These are phyloP conservation scores for Bruguiera sexangula DNA, from an alignment of 345 rosid species.

Conservation along the genomic window DNA sequence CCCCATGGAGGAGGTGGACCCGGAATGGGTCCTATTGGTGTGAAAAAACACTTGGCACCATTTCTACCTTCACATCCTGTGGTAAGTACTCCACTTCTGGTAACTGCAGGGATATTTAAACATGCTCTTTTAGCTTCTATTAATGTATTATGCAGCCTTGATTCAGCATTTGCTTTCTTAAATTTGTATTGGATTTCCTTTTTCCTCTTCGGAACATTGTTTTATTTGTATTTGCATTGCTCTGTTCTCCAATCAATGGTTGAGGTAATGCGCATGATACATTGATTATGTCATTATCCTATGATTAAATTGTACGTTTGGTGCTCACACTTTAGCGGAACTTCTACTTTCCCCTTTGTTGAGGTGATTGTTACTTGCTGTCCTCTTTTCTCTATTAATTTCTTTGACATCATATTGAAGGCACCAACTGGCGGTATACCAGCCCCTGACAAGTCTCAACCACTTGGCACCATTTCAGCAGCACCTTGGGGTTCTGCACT, in stretches of 20 bases:
- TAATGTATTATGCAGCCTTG: not conserved
- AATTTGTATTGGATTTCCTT: constrained; percentile 3
- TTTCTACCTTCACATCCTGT: constrained; percentile 97
- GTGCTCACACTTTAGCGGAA: not conserved
- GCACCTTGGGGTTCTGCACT: constrained; percentile 99
- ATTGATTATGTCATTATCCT: not conserved
- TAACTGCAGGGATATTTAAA: not conserved
- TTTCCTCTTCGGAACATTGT: not conserved
- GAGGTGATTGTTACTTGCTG: constrained; percentile 16
- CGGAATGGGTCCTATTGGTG: constrained; percentile 99
- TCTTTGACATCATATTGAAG: constrained; percentile 29
- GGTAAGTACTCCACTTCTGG: constrained; percentile 41
- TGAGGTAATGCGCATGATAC: not conserved
- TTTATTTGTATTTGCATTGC: not conserved
- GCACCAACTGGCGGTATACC: constrained; percentile 85
- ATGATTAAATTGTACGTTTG: not conserved
- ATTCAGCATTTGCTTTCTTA: not conserved
- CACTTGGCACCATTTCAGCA: constrained; percentile 88
- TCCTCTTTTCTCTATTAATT: not conserved
- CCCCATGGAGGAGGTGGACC: constrained; percentile 99
- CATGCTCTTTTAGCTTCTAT: constrained; percentile 2
- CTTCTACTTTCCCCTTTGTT: not conserved
- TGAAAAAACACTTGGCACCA: constrained; percentile 94
- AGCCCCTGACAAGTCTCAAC: constrained; percentile 58
- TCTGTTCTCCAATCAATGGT: not conserved